phyloP scores from a whole-genome alignment of 2,329 filamentous ascomycete genomes.

The Whalleya microplaca region DNA sequence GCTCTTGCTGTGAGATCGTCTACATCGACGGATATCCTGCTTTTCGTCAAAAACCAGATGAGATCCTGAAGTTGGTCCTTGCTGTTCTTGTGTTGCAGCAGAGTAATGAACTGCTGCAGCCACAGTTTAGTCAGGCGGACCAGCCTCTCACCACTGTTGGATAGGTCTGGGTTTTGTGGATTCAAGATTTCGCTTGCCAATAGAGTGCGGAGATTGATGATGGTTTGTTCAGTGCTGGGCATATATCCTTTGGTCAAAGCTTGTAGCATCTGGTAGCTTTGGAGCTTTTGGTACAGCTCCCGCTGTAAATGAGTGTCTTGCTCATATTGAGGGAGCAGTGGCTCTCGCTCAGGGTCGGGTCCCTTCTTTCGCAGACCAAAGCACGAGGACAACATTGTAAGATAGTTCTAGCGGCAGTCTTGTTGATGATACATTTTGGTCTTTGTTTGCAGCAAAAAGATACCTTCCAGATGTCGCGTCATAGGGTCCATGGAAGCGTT shows the following conservation, averaged over 20 bases:
- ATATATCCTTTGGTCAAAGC: constrained; percentile 85
- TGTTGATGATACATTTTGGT: not conserved
- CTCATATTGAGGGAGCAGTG: constrained; percentile 80
- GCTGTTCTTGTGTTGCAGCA: constrained; percentile 80
- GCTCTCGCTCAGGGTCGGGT: constrained; percentile 68
- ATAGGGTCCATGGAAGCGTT: not conserved
- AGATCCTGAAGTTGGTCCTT: constrained; percentile 90
- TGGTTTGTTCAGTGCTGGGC: constrained; percentile 85
- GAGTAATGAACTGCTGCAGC: constrained; percentile 79
- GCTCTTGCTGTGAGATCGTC: constrained; percentile 65
- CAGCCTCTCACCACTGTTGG: constrained; percentile 74
- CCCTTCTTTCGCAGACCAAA: constrained; percentile 58
- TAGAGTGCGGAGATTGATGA: constrained; percentile 78
- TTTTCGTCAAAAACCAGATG: constrained; percentile 80
- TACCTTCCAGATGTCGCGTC: too few relatives aligned
- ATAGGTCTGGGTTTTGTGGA: constrained; percentile 73
- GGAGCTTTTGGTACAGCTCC: constrained; percentile 83
- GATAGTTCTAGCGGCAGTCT: not conserved
- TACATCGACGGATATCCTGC: constrained; percentile 70
- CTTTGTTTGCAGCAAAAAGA: not conserved
- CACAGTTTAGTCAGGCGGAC: constrained; percentile 73
- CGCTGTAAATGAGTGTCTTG: constrained; percentile 81
- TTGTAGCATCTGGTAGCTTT: constrained; percentile 88
- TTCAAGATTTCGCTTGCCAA: constrained; percentile 80
- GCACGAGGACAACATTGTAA: constrained; percentile 61